phyloP scores from a whole-genome alignment of 345 rosid species.

The Eucalyptus viminalis region DNA sequence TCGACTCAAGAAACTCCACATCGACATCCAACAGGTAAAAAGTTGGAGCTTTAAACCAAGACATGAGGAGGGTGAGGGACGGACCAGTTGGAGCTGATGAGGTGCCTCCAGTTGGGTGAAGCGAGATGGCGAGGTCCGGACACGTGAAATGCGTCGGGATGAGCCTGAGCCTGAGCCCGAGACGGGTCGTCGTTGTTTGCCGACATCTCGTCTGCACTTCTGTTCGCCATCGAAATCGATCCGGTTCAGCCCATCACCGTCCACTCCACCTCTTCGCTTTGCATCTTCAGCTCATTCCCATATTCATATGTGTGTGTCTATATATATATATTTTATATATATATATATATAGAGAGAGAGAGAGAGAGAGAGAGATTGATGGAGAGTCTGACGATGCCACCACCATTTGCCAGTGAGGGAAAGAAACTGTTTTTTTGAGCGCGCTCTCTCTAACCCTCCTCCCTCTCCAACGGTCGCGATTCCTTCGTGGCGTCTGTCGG shows the following conservation, averaged over 20 bases:
- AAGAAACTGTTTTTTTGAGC: neutral
- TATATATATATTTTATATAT: too few species aligned
- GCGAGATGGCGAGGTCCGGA: constrained; percentile 88
- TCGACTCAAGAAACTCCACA: neutral
- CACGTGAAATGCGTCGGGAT: constrained; percentile 59
- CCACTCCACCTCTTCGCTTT: neutral
- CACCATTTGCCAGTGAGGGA: neutral
- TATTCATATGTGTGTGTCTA: too few species aligned
- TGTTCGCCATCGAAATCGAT: constrained; percentile 13
- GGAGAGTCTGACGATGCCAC: neutral
- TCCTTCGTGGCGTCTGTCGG: constrained; percentile 11
- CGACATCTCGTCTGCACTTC: constrained; percentile 2
- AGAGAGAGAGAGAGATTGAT: neutral
- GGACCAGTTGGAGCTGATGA: constrained; percentile 84
- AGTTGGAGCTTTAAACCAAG: neutral
- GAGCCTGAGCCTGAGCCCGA: constrained; percentile 20
- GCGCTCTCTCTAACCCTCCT: neutral
- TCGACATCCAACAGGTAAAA: neutral
- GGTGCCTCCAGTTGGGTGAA: constrained; percentile 93
- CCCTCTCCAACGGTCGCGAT: constrained; percentile 41
- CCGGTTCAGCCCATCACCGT: neutral
- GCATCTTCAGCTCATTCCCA: neutral
- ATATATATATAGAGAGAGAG: neutral
- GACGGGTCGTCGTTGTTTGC: constrained; percentile 16
- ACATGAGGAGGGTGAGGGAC: neutral